phyloP scores from a whole-genome alignment of 192 early-diverging fungal species.

The Cladochytrium replicatum region DNA sequence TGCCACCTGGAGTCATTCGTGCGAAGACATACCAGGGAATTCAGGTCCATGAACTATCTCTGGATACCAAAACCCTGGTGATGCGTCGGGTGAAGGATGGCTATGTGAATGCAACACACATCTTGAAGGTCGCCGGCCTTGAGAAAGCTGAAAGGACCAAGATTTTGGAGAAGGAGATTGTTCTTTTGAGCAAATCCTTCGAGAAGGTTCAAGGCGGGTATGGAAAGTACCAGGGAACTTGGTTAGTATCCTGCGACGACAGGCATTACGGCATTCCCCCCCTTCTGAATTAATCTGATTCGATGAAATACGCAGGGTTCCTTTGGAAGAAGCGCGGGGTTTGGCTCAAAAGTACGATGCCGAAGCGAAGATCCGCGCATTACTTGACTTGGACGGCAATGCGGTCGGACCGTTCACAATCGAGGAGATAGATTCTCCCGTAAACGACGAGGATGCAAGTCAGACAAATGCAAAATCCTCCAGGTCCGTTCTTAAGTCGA shows the following conservation, averaged over 20 bases:
- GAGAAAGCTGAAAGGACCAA: slow-evolving; percentile 86
- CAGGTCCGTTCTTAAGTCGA: too few species aligned
- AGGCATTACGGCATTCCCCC: slow-evolving; percentile 1
- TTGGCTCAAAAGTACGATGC: slow-evolving; percentile 77
- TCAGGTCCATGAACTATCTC: too few species aligned
- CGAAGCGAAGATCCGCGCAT: slow-evolving; percentile 54
- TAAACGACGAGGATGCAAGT: too few species aligned
- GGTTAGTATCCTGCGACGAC: slow-evolving; percentile 26
- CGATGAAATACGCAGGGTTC: slow-evolving; percentile 81
- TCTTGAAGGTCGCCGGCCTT: slow-evolving; percentile 92
- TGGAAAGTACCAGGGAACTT: slow-evolving; percentile 95
- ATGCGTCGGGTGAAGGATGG: slow-evolving; percentile 73
- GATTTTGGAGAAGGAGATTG: slow-evolving; percentile 86
- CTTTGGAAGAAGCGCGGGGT: slow-evolving; percentile 66
- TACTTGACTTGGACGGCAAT: slow-evolving; percentile 80
- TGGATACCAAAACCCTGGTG: too few species aligned
- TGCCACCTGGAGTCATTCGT: too few species aligned
- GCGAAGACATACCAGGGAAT: too few species aligned
- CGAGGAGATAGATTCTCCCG: too few species aligned
- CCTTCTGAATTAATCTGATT: too few species aligned
- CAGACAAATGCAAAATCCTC: too few species aligned
- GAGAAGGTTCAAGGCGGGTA: slow-evolving; percentile 99
- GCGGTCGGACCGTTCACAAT: too few species aligned
- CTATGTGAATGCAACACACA: slow-evolving; percentile 95
- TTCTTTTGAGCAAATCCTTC: slow-evolving; percentile 63